phyloP scores from a whole-genome alignment of 805 yeast species.

The Suhomyces prunicola region DNA sequence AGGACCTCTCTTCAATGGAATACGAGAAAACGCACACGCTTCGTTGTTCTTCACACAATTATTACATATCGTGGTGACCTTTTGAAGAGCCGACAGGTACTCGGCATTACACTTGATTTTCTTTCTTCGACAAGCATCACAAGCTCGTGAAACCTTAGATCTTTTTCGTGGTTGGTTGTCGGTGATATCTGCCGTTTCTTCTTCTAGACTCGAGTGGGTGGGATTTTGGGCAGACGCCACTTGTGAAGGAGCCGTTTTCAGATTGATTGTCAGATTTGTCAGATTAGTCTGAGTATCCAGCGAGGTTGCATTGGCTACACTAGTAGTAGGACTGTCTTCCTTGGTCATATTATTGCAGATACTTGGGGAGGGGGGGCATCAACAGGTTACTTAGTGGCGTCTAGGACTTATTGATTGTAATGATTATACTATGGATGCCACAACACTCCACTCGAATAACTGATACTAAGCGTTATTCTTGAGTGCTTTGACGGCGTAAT shows the following conservation, averaged over 20 bases:
- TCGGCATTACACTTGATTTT: slow-evolving; percentile 70
- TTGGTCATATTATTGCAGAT: not conserved
- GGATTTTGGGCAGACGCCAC: not conserved
- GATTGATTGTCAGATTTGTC: not conserved
- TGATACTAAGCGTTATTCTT: not conserved
- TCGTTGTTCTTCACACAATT: slow-evolving; percentile 62
- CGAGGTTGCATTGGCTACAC: not conserved
- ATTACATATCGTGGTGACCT: slow-evolving; percentile 53
- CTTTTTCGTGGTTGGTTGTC: slow-evolving; percentile 47
- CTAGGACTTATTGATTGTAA: not conserved
- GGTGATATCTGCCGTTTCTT: not conserved
- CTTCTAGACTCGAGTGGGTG: not conserved
- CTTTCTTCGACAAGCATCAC: slow-evolving; percentile 75
- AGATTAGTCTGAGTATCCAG: not conserved
- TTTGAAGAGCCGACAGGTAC: slow-evolving; percentile 41
- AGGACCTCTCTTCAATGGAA: slow-evolving; percentile 78
- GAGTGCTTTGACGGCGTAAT: not conserved
- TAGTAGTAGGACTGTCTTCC: not conserved
- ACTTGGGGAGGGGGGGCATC: not conserved
- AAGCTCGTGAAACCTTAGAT: slow-evolving; percentile 74
- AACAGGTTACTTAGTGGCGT: not conserved
- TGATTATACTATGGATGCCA: not conserved
- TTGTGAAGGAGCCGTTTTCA: too few relatives aligned
- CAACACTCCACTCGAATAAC: not conserved
- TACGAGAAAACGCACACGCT: slow-evolving; percentile 62